phyloP scores from a whole-genome alignment of 2,329 filamentous ascomycete species.

The Talaromyces albobiverticillius region DNA sequence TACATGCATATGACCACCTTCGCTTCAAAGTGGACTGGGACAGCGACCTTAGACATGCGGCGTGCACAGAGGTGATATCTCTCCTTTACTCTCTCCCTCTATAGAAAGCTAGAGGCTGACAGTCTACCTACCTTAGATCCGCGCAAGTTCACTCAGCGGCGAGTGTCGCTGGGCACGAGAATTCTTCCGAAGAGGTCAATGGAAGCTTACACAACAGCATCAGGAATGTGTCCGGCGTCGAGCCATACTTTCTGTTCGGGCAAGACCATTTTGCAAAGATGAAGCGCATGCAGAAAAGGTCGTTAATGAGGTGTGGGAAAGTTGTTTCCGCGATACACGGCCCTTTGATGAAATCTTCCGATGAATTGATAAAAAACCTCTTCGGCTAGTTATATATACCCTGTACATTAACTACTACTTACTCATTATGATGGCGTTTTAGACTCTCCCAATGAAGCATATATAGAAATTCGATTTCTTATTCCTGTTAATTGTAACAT shows the following conservation, averaged over 20 bases:
- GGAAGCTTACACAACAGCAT: slow-evolving; percentile 85
- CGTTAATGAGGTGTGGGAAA: slow-evolving; percentile 98
- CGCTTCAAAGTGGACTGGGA: slow-evolving; percentile 84
- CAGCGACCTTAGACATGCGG: slow-evolving; percentile 81
- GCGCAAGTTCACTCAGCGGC: slow-evolving; percentile 86
- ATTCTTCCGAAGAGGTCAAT: slow-evolving; percentile 79
- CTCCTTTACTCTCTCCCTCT: slow-evolving; percentile 7
- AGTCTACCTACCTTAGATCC: slow-evolving; percentile 60
- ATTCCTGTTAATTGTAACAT: not conserved
- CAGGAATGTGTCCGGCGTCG: slow-evolving; percentile 85
- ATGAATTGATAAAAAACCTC: slow-evolving; percentile 30
- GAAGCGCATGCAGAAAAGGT: slow-evolving; percentile 81
- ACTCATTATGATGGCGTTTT: slow-evolving; percentile 9
- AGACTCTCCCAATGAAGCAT: not conserved
- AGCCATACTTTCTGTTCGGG: slow-evolving; percentile 75
- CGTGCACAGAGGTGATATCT: slow-evolving; percentile 77
- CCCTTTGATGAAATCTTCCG: slow-evolving; percentile 97
- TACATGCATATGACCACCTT: slow-evolving; percentile 92
- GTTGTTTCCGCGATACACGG: slow-evolving; percentile 88
- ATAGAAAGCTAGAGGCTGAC: not conserved
- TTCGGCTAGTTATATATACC: slow-evolving; percentile 7
- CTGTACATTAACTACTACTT: slow-evolving; percentile 6
- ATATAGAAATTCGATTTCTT: not conserved
- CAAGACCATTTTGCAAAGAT: slow-evolving; percentile 76
- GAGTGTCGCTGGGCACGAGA: slow-evolving; percentile 91